A percentile compares a stretch with the other conserved stretches of the same genome.
These are phyloP conservation scores for Globisporangium nagaii DNA, from an alignment of 352 stramenopile genomes.

Conservation along the genomic window DNA sequence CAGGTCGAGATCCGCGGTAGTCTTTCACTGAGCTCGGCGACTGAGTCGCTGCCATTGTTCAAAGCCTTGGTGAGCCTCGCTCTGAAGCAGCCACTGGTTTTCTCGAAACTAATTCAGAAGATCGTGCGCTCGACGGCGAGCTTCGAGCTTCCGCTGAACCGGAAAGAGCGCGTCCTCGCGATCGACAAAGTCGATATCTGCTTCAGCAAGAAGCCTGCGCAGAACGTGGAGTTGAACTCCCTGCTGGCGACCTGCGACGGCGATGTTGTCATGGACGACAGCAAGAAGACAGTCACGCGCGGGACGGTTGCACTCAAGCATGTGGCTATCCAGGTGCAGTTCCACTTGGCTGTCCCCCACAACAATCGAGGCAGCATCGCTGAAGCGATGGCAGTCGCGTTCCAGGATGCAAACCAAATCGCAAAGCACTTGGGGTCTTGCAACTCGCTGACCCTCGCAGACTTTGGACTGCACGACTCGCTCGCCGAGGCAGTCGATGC, in stretches of 20 bases:
- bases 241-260: slow-evolving; percentile 11
- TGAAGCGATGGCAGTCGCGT: slow-evolving; percentile 21
- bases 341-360: slow-evolving; percentile 33
- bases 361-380: slow-evolving; percentile 35
- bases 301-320: slow-evolving; percentile 11
- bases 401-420: slow-evolving; percentile 25
- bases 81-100: slow-evolving; percentile 8
- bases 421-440: slow-evolving; percentile 18
- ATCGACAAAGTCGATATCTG: slow-evolving; percentile 25
- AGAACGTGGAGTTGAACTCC: slow-evolving; percentile 18
- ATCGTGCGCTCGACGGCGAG: slow-evolving; percentile 30
- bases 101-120: slow-evolving; percentile 27
- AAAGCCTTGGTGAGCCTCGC: slow-evolving; percentile 18
- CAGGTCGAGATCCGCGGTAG: slow-evolving; percentile 34
- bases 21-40: slow-evolving; percentile 19
- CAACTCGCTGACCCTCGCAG: slow-evolving; percentile 11
- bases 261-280: not conserved
- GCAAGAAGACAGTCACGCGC: not conserved
- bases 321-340: slow-evolving; percentile 26
- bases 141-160: slow-evolving; percentile 25
- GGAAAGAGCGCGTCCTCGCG: slow-evolving; percentile 34
- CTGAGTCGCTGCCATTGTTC: slow-evolving; percentile 26
- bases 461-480: not conserved
- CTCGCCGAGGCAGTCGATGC: slow-evolving; percentile 2
- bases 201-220: slow-evolving; percentile 16